phyloP scores from a whole-genome alignment of 306 rosid species.

The Crotalaria pallida region DNA sequence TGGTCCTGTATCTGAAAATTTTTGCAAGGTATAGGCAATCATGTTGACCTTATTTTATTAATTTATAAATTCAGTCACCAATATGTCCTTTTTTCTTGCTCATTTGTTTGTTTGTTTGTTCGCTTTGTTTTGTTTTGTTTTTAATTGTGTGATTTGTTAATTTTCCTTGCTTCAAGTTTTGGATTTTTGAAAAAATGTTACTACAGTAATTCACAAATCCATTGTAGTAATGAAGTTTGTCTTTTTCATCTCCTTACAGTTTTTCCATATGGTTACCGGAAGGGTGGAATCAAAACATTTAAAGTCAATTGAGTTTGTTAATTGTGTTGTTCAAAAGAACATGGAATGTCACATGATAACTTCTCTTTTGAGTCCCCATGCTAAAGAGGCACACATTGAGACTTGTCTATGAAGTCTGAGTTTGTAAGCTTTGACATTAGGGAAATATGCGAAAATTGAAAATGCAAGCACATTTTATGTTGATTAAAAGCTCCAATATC shows the following conservation, averaged over 20 bases:
- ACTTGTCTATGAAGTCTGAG: background rate
- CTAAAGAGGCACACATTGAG: background rate
- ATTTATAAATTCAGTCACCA: background rate
- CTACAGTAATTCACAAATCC: background rate
- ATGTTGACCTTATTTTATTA: background rate
- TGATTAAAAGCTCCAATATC: background rate
- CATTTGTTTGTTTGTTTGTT: background rate
- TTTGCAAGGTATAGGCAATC: slow-evolving; percentile 40
- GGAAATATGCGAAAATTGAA: background rate
- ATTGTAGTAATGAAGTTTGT: background rate
- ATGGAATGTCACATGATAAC: background rate
- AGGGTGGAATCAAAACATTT: background rate
- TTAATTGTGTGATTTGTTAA: background rate
- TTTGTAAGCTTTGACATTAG: background rate
- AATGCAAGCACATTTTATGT: background rate
- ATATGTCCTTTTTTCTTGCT: background rate
- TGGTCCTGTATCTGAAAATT: slow-evolving; percentile 50
- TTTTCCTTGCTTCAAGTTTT: background rate
- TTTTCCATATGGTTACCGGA: background rate
- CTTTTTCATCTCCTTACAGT: background rate
- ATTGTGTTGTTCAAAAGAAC: background rate
- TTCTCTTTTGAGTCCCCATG: background rate
- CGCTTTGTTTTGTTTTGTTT: too few species aligned
- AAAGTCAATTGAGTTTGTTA: background rate
- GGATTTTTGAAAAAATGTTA: background rate